phyloP scores from a whole-genome alignment of 495 filamentous ascomycete species.

The Lineolata rhizophorae region DNA sequence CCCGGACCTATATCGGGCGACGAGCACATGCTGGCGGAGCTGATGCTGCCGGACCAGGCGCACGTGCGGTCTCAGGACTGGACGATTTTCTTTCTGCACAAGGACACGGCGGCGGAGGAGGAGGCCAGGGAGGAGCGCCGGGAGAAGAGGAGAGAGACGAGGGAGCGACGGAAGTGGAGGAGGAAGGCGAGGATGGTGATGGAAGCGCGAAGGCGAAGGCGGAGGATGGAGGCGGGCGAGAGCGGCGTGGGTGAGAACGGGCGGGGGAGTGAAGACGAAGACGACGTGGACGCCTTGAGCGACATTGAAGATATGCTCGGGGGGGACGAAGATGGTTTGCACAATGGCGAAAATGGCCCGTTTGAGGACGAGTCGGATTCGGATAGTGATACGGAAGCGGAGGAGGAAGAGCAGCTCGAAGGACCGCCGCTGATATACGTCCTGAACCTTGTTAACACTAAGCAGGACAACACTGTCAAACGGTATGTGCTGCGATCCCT shows the following conservation, averaged over 20 bases:
- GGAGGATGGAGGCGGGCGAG: constrained; percentile 12
- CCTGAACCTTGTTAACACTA: constrained; percentile 91
- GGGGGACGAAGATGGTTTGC: constrained; percentile 31
- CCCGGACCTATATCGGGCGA: constrained; percentile 90
- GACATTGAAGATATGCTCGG: too few species aligned
- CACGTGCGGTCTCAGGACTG: constrained; percentile 92
- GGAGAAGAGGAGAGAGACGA: constrained; percentile 26
- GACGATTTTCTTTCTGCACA: constrained; percentile 98
- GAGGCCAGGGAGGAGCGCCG: constrained; percentile 28
- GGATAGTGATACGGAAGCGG: constrained; percentile 35
- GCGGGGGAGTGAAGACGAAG: too few species aligned
- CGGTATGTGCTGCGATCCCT: constrained; percentile 24
- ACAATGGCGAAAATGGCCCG: constrained; percentile 19
- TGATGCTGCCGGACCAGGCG: constrained; percentile 96
- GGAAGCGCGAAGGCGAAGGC: constrained; percentile 21
- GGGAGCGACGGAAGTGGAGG: too few species aligned
- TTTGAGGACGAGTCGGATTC: constrained; percentile 25
- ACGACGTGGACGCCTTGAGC: constrained; percentile 14
- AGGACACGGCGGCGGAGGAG: constrained; percentile 74
- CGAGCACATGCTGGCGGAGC: constrained; percentile 89
- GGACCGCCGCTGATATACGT: constrained; percentile 95
- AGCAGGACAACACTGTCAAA: constrained; percentile 79
- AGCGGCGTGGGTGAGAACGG: constrained; percentile 5
- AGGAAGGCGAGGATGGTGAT: too few species aligned
- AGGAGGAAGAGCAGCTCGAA: constrained; percentile 33